Evolutionary conservation across 1,284 basidiomycete genomes (phyloP).

Genomic region (Lentinula novae-zelandiae): DNA sequence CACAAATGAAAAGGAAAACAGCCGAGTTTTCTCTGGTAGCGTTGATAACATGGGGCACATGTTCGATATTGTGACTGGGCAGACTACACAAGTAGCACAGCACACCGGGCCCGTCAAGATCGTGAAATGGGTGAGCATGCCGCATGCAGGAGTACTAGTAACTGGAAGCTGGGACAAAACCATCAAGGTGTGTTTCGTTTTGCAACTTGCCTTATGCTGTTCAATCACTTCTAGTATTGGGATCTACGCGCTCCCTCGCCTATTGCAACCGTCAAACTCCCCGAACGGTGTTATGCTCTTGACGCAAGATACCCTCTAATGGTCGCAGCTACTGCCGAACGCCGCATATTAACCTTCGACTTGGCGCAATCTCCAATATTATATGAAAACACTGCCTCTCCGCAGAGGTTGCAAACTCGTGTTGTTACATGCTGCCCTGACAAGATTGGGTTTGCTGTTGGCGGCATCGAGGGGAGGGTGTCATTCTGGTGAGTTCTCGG

Average conservation of each 20-base stretch:
- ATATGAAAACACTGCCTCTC: slow-evolving; percentile 80
- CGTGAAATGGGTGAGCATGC: slow-evolving; percentile 68
- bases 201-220: background rate
- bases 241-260: slow-evolving; percentile 75
- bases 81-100: slow-evolving; percentile 67
- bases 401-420: slow-evolving; percentile 93
- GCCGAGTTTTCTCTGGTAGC: slow-evolving; percentile 74
- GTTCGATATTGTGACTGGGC: slow-evolving; percentile 74
- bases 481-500: slow-evolving; percentile 77
- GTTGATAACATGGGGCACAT: slow-evolving; percentile 78
- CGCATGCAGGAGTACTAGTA: slow-evolving; percentile 60
- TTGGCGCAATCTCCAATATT: slow-evolving; percentile 74
- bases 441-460: slow-evolving; percentile 84
- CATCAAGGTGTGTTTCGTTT: slow-evolving; percentile 53
- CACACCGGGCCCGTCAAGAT: slow-evolving; percentile 78
- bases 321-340: slow-evolving; percentile 93
- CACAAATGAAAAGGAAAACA: slow-evolving; percentile 52
- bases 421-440: slow-evolving; percentile 81
- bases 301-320: slow-evolving; percentile 82
- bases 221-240: slow-evolving; percentile 70
- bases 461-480: slow-evolving; percentile 93
- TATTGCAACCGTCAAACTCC: slow-evolving; percentile 74
- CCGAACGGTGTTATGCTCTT: slow-evolving; percentile 88
- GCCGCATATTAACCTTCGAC: slow-evolving; percentile 87
- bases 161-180: slow-evolving; percentile 91